Percentiles rank a stretch among this genome's conserved stretches.
Evolutionary conservation across 495 filamentous ascomycete species (phyloP).

Genomic region (Ramalina intermedia): DNA sequence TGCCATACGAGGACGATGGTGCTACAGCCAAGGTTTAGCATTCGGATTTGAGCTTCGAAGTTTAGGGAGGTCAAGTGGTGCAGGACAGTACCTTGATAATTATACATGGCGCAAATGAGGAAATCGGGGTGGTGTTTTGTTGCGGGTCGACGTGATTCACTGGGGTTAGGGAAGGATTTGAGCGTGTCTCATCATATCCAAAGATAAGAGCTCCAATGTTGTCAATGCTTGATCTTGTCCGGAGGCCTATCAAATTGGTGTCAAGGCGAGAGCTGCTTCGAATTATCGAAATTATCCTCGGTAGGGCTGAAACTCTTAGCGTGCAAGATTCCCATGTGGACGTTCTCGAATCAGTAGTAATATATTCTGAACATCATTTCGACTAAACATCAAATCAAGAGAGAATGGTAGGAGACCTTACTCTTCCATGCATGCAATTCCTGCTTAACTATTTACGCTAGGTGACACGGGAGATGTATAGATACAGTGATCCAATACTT

Average conservation of each 20-base stretch:
- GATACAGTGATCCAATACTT: conserved; percentile 14
- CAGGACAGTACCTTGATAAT: conserved; percentile 52
- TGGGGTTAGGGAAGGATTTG: background rate
- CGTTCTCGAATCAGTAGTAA: too few relatives aligned
- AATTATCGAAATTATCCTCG: background rate
- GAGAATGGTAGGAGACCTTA: too few relatives aligned
- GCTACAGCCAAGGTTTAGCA: background rate
- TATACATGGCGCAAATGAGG: conserved; percentile 44
- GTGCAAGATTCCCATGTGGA: background rate
- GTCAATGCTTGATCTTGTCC: background rate
- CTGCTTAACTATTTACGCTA: too few relatives aligned
- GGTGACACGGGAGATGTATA: too few relatives aligned
- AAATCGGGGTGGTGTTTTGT: background rate
- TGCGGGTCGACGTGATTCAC: background rate
- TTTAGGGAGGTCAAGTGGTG: conserved; percentile 2
- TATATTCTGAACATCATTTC: too few relatives aligned
- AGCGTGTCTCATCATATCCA: too few relatives aligned
- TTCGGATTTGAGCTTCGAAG: background rate
- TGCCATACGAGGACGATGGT: conserved; percentile 41
- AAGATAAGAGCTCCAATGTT: too few relatives aligned
- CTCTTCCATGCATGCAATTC: too few relatives aligned
- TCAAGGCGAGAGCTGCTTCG: background rate
- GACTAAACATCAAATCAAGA: too few relatives aligned
- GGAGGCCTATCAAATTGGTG: background rate
- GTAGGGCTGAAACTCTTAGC: background rate